phyloP scores from a whole-genome alignment of 441 rosid genomes.

The Erodium texanum region DNA sequence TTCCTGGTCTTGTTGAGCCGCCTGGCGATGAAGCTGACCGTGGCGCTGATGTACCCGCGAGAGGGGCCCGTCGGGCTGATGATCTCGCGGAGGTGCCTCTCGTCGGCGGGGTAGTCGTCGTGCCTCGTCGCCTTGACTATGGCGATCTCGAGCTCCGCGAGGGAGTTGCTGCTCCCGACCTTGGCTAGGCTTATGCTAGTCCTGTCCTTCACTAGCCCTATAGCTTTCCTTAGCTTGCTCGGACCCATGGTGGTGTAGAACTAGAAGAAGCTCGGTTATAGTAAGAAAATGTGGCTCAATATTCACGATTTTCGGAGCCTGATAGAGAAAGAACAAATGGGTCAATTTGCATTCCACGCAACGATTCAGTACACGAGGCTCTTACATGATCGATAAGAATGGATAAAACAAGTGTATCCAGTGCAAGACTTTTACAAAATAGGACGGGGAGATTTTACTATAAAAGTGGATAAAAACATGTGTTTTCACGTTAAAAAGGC shows the following conservation, averaged over 20 bases:
- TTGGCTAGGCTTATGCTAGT: conserved; percentile 74
- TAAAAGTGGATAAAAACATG: too few relatives aligned
- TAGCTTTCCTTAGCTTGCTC: not conserved
- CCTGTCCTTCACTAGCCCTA: not conserved
- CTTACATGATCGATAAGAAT: too few relatives aligned
- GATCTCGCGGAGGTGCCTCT: conserved; percentile 58
- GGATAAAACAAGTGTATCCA: too few relatives aligned
- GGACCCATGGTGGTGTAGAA: not conserved
- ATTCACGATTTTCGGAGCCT: too few relatives aligned
- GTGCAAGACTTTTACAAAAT: too few relatives aligned
- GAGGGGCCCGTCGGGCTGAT: conserved; percentile 61
- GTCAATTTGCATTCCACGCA: too few relatives aligned
- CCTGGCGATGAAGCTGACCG: conserved; percentile 44
- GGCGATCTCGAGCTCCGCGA: conserved; percentile 74
- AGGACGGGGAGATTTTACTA: too few relatives aligned
- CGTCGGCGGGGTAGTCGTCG: conserved; percentile 74
- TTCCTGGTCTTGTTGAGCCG: conserved; percentile 75
- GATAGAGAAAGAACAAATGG: too few relatives aligned
- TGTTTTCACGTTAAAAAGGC: too few relatives aligned
- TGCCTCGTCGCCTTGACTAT: conserved; percentile 84
- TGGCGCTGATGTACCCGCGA: conserved; percentile 43
- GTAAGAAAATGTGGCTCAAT: too few relatives aligned
- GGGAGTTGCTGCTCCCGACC: conserved; percentile 51
- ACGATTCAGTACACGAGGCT: too few relatives aligned
- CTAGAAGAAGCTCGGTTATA: too few relatives aligned